These are phyloP conservation scores for Microcyclospora tardicrescens DNA, from an alignment of 2,329 filamentous ascomycete genomes.

Conservation along the genomic window DNA sequence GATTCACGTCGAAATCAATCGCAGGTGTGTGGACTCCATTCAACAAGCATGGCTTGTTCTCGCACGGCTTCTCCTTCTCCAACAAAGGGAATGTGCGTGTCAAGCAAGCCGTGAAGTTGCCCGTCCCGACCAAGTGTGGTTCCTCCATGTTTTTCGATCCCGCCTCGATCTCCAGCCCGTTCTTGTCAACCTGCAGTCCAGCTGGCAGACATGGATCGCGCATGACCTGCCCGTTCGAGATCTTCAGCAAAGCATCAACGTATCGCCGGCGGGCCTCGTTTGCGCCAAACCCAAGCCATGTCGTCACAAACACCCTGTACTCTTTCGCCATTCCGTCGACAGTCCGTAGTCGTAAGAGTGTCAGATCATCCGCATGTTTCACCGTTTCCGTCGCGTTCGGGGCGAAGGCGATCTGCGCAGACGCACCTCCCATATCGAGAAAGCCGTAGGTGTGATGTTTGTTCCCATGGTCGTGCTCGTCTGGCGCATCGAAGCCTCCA, in stretches of 20 bases:
- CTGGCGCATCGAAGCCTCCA: constrained; percentile 71
- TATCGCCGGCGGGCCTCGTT: constrained; percentile 82
- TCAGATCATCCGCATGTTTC: constrained; percentile 82
- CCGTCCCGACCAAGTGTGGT: constrained; percentile 63
- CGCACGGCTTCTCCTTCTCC: constrained; percentile 76
- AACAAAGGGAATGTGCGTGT: constrained; percentile 71
- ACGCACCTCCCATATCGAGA: constrained; percentile 95
- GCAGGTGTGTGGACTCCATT: constrained; percentile 86
- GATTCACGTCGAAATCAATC: constrained; percentile 94
- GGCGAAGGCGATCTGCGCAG: constrained; percentile 93
- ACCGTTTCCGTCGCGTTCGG: constrained; percentile 82
- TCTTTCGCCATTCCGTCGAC: constrained; percentile 66
- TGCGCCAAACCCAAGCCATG: constrained; percentile 95
- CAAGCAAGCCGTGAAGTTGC: constrained; percentile 75
- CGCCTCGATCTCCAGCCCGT: constrained; percentile 48
- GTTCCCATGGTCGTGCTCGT: constrained; percentile 67
- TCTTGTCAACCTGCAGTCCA: constrained; percentile 59
- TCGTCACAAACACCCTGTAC: constrained; percentile 85
- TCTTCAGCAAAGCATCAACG: constrained; percentile 59
- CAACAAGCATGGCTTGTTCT: constrained; percentile 72
- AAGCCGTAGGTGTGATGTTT: constrained; percentile 93
- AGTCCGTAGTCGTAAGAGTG: constrained; percentile 70
- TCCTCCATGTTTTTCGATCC: constrained; percentile 23
- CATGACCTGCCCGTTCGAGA: constrained; percentile 55
- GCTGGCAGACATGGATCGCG: constrained; percentile 84